Conservation (phyloP, 2,329 filamentous ascomycete genomes). For the Neofusicoccum umdonicola region DNA sequence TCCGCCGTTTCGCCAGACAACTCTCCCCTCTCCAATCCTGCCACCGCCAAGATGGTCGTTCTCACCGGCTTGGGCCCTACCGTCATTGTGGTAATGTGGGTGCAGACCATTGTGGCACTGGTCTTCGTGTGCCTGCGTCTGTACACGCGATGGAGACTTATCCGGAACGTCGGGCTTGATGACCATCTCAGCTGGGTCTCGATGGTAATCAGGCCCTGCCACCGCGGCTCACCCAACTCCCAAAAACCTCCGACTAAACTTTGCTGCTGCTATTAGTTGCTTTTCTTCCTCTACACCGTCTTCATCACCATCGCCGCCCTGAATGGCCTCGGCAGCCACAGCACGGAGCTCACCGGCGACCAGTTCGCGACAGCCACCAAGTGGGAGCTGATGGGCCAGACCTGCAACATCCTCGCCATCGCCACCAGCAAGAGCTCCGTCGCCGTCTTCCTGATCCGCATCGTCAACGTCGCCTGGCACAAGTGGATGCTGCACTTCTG, state of each 20-base stretch:
- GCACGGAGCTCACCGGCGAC: constrained; percentile 23
- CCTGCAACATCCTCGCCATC: constrained; percentile 29
- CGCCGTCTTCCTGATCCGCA: constrained; percentile 31
- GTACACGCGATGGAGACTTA: constrained; percentile 29
- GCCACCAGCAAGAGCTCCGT: constrained; percentile 31
- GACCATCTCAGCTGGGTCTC: constrained; percentile 26
- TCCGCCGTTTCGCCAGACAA: background rate
- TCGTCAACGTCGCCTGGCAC: constrained; percentile 29
- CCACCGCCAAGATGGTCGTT: background rate
- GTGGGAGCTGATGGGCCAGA: constrained; percentile 32
- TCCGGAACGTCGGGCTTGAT: constrained; percentile 29
- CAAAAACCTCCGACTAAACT: background rate
- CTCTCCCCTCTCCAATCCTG: background rate
- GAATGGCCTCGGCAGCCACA: constrained; percentile 31
- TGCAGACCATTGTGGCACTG: constrained; percentile 26
- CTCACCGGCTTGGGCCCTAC: background rate
- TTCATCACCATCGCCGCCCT: constrained; percentile 26
- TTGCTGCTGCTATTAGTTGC: constrained; percentile 19
- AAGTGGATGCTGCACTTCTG: constrained; percentile 30
- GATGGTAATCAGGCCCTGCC: background rate
- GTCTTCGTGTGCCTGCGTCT: constrained; percentile 28
- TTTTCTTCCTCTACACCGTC: constrained; percentile 28
- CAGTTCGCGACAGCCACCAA: constrained; percentile 31
- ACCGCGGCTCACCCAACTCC: background rate
- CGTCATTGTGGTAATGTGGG: constrained; percentile 27